Evolutionary conservation across 306 rosid genomes (phyloP).

Genomic region (Hylodesmum podocarpum): DNA sequence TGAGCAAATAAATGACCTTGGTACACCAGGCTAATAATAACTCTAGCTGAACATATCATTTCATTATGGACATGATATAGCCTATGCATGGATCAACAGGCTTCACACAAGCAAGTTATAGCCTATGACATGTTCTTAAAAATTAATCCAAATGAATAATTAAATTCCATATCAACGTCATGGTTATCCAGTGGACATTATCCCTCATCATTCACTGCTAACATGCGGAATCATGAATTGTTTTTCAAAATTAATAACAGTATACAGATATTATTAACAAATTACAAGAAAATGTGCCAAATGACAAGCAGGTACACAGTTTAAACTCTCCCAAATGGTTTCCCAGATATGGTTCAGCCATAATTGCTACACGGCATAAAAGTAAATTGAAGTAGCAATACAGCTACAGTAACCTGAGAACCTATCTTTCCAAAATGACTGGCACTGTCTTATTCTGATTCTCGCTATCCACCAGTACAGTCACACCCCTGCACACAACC

Average conservation of each 20-base stretch:
- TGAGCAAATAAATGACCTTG: too few species aligned
- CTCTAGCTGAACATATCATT: too few species aligned
- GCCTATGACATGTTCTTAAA: neutral
- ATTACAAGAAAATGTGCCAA: constrained; percentile 34
- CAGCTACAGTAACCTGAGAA: constrained; percentile 35
- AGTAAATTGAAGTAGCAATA: constrained; percentile 26
- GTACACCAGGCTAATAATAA: too few species aligned
- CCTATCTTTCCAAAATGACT: constrained; percentile 35
- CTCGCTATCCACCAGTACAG: constrained; percentile 34
- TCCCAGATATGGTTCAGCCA: constrained; percentile 32
- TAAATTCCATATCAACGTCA: neutral
- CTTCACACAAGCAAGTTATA: neutral
- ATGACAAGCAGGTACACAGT: constrained; percentile 26
- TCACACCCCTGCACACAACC: constrained; percentile 36
- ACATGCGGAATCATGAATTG: constrained; percentile 17
- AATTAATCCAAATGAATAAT: neutral
- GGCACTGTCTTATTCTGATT: constrained; percentile 42
- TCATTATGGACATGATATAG: neutral
- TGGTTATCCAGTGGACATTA: constrained; percentile 11
- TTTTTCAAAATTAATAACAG: constrained; percentile 28
- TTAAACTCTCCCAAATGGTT: constrained; percentile 26
- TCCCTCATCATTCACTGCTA: constrained; percentile 14
- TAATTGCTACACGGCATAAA: constrained; percentile 38
- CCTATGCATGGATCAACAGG: constrained; percentile 5
- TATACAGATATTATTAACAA: constrained; percentile 47